Evolutionary conservation across 352 stramenopile genomes (phyloP), one percentile per base, ranked within the genome.

Genomic region (Pythium phragmitis): DNA sequence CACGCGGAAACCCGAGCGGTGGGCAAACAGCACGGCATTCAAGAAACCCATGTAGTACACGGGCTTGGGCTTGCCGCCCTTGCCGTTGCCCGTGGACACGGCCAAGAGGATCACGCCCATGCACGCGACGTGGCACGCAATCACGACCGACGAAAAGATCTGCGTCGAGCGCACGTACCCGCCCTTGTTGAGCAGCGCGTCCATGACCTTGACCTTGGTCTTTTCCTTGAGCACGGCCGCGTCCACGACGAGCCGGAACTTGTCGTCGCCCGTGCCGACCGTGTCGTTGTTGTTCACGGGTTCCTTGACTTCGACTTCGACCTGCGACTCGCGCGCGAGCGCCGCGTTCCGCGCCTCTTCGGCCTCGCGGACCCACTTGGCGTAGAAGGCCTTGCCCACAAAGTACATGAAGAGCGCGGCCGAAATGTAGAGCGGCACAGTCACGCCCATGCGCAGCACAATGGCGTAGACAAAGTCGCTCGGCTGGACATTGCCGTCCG

Each of bases 11-110:
- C 82, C 84, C 21, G 82, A 91, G 28, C 84, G 80, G 49, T 93
- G 84, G 0, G 82, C 79, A 53, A 88, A 93, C 28, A 93, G 72
- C 43, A 93, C 76, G 3, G 84, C 80, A 68, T 93, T 93, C 39
- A 93, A 60, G 58, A 93, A 89, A 12, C 84, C 84, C 82, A 93
- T 91, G 65, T 88, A 91, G 67, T 91, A 91, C 51, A 90, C 80
- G 11, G 81, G 77, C 65, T 90, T 89, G 7, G 81, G 81, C 60
- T 88, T 82, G 11, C 76, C 73, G 2, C 72, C 70, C 13, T 67
- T 64, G 16, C 55, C 41, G 4, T 42, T 39, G 33, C 77, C 79
- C 1, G 75, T 86, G 2, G 77, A 87, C 33, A 90, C 81, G 14
- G 75, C 75, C 48, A 92, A 56, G 21, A 92, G 63, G 8, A 92